Evolutionary conservation across 2,329 filamentous ascomycete species (phyloP).

Genomic region (Scedosporium aurantiacum): DNA sequence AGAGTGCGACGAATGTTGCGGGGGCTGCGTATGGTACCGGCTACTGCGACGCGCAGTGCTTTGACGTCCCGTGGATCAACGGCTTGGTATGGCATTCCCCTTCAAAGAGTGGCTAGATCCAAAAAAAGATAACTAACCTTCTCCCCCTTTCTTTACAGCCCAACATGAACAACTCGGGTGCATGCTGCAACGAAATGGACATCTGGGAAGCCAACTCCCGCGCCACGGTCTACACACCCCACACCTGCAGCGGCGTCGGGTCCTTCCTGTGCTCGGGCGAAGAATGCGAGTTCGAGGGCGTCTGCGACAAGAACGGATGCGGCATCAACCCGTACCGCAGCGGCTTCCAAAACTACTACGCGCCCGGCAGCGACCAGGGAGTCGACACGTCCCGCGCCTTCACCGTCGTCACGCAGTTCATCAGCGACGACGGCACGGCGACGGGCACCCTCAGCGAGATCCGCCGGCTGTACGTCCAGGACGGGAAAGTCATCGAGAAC

Average conservation of each 20-base stretch:
- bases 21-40: slow-evolving; percentile 51
- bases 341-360: slow-evolving; percentile 20
- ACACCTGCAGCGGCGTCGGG: slow-evolving; percentile 33
- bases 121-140: not conserved
- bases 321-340: slow-evolving; percentile 28
- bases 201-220: slow-evolving; percentile 44
- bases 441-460: slow-evolving; percentile 30
- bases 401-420: slow-evolving; percentile 40
- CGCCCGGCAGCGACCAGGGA: slow-evolving; percentile 14
- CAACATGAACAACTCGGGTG: slow-evolving; percentile 30
- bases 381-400: slow-evolving; percentile 27
- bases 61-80: slow-evolving; percentile 33
- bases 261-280: slow-evolving; percentile 32
- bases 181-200: slow-evolving; percentile 44
- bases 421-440: slow-evolving; percentile 19
- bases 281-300: slow-evolving; percentile 24
- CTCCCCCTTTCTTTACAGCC: slow-evolving; percentile 10
- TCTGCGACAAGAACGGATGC: slow-evolving; percentile 34
- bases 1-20: slow-evolving; percentile 40
- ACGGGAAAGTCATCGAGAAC: slow-evolving; percentile 35
- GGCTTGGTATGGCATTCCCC: slow-evolving; percentile 25
- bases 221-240: slow-evolving; percentile 33
- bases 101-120: not conserved
- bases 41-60: slow-evolving; percentile 53
- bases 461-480: slow-evolving; percentile 37